phyloP scores from a whole-genome alignment of 2,329 filamentous ascomycete genomes.

The Penicillium aurantiogriseum region DNA sequence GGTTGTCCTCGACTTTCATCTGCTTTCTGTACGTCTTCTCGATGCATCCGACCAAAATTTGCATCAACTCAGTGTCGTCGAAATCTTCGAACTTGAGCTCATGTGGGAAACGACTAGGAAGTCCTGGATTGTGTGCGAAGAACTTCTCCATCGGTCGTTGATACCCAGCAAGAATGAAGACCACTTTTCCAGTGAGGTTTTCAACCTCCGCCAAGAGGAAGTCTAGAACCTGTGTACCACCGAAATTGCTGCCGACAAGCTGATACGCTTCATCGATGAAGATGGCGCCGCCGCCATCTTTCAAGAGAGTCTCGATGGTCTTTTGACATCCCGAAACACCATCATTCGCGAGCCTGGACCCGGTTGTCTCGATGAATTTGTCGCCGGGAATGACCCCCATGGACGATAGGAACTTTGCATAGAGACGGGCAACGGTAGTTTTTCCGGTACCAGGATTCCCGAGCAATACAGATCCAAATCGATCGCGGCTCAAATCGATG shows the following conservation, averaged over 20 bases:
- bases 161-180: constrained; percentile 73
- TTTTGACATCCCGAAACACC: constrained; percentile 60
- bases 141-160: constrained; percentile 72
- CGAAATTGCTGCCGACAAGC: constrained; percentile 56
- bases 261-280: constrained; percentile 84
- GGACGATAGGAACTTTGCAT: constrained; percentile 63
- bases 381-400: constrained; percentile 62
- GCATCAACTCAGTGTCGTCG: constrained; percentile 60
- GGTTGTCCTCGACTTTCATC: constrained; percentile 62
- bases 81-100: constrained; percentile 69
- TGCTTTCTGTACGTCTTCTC: constrained; percentile 51
- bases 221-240: constrained; percentile 65
- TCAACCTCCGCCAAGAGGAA: constrained; percentile 71
- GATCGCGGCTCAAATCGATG: constrained; percentile 54
- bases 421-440: constrained; percentile 72
- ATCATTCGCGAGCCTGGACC: constrained; percentile 62
- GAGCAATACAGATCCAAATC: constrained; percentile 62
- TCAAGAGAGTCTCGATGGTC: constrained; percentile 56
- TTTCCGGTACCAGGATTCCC: constrained; percentile 78
- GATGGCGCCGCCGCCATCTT: constrained; percentile 63
- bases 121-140: constrained; percentile 70
- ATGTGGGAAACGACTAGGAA: constrained; percentile 67
- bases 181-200: constrained; percentile 66
- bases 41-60: constrained; percentile 59
- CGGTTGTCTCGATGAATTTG: constrained; percentile 65